phyloP scores from a whole-genome alignment of 305 asterid genomes.

The Caryopteris hybrid region DNA sequence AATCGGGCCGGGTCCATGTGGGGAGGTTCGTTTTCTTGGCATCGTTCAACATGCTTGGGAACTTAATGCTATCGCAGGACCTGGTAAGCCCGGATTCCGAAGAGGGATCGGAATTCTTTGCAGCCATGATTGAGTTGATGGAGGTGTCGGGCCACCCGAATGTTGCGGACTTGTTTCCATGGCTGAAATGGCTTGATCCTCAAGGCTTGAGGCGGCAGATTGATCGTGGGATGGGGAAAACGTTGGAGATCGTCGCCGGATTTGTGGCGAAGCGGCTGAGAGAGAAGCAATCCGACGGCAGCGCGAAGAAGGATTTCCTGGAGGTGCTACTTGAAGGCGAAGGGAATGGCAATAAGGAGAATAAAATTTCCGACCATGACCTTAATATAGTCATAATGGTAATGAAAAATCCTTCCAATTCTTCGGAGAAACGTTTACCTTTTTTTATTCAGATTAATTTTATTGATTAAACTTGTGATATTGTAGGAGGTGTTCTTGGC shows the following conservation, averaged over 20 bases:
- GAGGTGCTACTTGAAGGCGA: conserved; percentile 44
- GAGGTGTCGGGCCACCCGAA: conserved; percentile 57
- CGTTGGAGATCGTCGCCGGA: conserved; percentile 35
- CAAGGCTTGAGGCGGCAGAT: conserved; percentile 45
- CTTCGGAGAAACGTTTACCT: no score
- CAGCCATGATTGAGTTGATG: conserved; percentile 45
- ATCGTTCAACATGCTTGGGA: conserved; percentile 54
- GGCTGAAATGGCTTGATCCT: conserved; percentile 46
- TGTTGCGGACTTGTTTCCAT: conserved; percentile 46
- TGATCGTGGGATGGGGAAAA: conserved; percentile 36
- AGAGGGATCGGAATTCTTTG: conserved; percentile 44
- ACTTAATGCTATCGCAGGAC: conserved; percentile 48
- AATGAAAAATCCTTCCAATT: not conserved
- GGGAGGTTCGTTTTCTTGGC: conserved; percentile 47
- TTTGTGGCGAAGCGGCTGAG: conserved; percentile 36
- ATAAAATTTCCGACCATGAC: conserved; percentile 32
- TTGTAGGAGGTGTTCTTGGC: conserved; percentile 36
- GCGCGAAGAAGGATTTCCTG: conserved; percentile 36
- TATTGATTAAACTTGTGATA: not conserved
- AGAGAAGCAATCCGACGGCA: conserved; percentile 15
- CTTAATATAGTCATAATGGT: conserved; percentile 50
- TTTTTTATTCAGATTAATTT: no score
- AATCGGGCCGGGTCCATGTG: conserved; percentile 22
- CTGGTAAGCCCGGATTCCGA: conserved; percentile 37
- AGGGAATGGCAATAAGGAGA: conserved; percentile 32